Evolutionary conservation across 768 basidiomycete genomes (phyloP).

Genomic region (Pleurotus salmoneostramineus): DNA sequence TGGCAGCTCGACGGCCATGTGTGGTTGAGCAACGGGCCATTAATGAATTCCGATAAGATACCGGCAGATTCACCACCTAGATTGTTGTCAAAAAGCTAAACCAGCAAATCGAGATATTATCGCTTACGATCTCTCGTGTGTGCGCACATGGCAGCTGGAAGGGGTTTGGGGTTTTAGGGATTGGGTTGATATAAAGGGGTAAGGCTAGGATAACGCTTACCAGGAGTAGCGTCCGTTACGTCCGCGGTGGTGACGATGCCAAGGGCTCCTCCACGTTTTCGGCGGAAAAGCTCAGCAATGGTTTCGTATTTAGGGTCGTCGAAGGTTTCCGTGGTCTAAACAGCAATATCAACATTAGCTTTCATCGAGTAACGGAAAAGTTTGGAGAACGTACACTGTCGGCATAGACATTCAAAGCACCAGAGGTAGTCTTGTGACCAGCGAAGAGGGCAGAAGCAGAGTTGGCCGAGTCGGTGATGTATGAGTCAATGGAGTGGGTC

Average conservation of each 20-base stretch:
- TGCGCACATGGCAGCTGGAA: constrained; percentile 33
- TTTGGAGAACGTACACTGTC: constrained; percentile 30
- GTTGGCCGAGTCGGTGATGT: constrained; percentile 46
- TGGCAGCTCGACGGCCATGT: constrained; percentile 38
- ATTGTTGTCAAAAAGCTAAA: not conserved
- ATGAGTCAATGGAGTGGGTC: constrained; percentile 43
- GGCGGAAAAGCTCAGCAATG: constrained; percentile 39
- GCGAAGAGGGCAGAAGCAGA: constrained; percentile 42
- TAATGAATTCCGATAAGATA: constrained; percentile 33
- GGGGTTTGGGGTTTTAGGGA: not conserved
- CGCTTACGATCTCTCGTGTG: constrained; percentile 35
- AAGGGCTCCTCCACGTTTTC: constrained; percentile 32
- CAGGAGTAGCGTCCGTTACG: constrained; percentile 41
- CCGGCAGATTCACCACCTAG: constrained; percentile 24
- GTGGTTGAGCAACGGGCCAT: constrained; percentile 24
- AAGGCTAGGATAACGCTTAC: constrained; percentile 13
- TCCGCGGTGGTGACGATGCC: constrained; percentile 42
- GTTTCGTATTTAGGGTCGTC: constrained; percentile 43
- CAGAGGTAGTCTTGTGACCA: constrained; percentile 39
- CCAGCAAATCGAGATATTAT: not conserved
- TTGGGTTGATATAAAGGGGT: too few species aligned
- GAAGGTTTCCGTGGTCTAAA: constrained; percentile 32
- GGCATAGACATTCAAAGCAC: constrained; percentile 35
- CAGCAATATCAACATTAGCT: not conserved
- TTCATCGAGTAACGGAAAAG: not conserved